Conservation (phyloP, 257 asterid genomes). For the Ocimum tenuiflorum region DNA sequence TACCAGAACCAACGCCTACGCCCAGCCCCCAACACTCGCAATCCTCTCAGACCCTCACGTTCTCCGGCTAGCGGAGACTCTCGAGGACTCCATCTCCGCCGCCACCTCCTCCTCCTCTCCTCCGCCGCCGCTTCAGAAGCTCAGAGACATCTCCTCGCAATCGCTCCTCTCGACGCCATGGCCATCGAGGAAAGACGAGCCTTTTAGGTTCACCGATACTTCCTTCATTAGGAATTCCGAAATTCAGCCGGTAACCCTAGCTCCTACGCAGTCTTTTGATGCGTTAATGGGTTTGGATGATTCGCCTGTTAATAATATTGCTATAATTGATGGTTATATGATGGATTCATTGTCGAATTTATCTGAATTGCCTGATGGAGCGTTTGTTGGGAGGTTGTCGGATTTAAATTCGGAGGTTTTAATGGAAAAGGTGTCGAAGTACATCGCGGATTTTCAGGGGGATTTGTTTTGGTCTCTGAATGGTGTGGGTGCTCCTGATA, state of each 20-base stretch:
- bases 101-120: conserved; percentile 39
- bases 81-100: conserved; percentile 61
- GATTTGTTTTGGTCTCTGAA: conserved; percentile 86
- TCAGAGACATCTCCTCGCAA: conserved; percentile 61
- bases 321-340: conserved; percentile 67
- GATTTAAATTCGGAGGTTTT: conserved; percentile 39
- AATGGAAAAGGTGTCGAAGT: conserved; percentile 51
- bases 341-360: conserved; percentile 40
- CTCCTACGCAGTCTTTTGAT: conserved; percentile 17
- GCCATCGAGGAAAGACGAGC: conserved; percentile 89
- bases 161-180: conserved; percentile 76
- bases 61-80: conserved; percentile 78
- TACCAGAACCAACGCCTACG: conserved; percentile 26
- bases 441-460: conserved; percentile 49
- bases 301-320: conserved; percentile 39
- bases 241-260: conserved; percentile 46
- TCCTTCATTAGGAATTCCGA: conserved; percentile 64
- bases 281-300: conserved; percentile 30
- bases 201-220: conserved; percentile 76
- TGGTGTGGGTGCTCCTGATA: conserved; percentile 85
- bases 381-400: conserved; percentile 60
- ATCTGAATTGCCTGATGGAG: conserved; percentile 54
- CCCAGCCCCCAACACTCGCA: conserved; percentile 31
- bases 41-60: conserved; percentile 79
- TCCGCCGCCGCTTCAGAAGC: conserved; percentile 56